phyloP scores from a whole-genome alignment of 2,329 filamentous ascomycete species.

The Xylariaceae sp. region DNA sequence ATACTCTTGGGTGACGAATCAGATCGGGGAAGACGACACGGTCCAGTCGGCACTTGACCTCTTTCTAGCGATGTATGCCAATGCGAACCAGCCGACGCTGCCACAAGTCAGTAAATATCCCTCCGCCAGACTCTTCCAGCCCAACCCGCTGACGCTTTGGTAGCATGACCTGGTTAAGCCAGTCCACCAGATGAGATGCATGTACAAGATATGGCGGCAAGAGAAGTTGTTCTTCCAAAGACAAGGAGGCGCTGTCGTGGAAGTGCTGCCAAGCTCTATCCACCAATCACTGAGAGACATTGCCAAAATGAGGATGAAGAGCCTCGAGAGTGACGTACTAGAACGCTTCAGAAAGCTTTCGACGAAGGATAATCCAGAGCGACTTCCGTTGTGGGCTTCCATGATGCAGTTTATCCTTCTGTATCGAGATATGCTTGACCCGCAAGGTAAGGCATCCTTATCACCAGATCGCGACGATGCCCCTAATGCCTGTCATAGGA shows the following conservation, averaged over 20 bases:
- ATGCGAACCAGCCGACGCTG: constrained; percentile 10
- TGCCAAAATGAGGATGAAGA: constrained; percentile 17
- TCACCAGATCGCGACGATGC: no score
- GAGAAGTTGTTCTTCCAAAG: constrained; percentile 31
- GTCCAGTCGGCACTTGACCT: constrained; percentile 21
- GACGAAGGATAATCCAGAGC: constrained; percentile 4
- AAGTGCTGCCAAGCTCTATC: constrained; percentile 29
- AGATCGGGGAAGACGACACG: constrained; percentile 13
- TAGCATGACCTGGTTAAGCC: constrained; percentile 35
- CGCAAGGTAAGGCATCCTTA: no score
- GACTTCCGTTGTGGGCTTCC: constrained; percentile 38
- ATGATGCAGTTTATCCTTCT: constrained; percentile 43
- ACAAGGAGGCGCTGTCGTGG: constrained; percentile 10
- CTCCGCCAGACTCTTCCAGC: constrained; percentile 6
- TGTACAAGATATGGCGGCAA: constrained; percentile 42
- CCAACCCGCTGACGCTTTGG: constrained; percentile 12
- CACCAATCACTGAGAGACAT: constrained; percentile 18
- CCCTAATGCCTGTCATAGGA: no score
- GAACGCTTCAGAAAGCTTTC: constrained; percentile 12
- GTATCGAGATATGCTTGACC: constrained; percentile 38
- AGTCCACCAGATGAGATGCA: constrained; percentile 40
- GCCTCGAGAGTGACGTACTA: constrained; percentile 19
- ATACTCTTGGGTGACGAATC: constrained; percentile 15
- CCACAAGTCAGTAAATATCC: constrained; percentile 17
- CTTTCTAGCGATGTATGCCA: constrained; percentile 14